A percentile compares a stretch with the other conserved stretches of the same genome.
Conservation (phyloP, 768 basidiomycete species). For the Hygrophoropsis aurantiaca region DNA sequence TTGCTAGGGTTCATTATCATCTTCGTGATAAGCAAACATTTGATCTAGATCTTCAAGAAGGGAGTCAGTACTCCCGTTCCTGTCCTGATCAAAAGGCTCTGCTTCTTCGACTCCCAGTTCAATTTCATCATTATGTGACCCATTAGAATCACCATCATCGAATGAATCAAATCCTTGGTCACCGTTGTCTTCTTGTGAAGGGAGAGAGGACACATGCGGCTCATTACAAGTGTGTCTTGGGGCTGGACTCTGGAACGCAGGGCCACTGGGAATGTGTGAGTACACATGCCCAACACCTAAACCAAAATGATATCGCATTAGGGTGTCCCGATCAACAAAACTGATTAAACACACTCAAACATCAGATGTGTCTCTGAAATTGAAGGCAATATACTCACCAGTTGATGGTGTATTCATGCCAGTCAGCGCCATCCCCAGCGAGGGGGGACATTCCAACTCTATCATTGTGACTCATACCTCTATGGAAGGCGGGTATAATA, state of each 20-base stretch:
- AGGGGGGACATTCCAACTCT: background rate
- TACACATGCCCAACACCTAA: slow-evolving; percentile 6
- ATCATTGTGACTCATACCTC: background rate
- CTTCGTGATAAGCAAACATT: background rate
- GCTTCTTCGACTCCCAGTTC: background rate
- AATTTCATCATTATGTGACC: background rate
- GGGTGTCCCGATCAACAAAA: slow-evolving; percentile 6
- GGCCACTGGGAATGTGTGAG: too few relatives aligned
- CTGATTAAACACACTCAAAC: background rate
- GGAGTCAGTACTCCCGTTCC: background rate
- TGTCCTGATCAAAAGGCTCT: background rate
- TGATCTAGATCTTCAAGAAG: background rate
- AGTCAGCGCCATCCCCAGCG: background rate
- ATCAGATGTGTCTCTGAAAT: background rate
- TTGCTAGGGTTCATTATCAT: background rate
- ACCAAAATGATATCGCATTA: slow-evolving; percentile 7
- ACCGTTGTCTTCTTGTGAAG: too few relatives aligned
- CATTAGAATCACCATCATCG: too few relatives aligned
- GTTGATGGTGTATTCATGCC: background rate
- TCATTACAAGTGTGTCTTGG: too few relatives aligned
- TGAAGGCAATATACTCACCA: background rate
- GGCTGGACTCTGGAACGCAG: too few relatives aligned
- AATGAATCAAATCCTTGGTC: too few relatives aligned
- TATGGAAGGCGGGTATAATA: background rate
- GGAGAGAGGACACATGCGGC: too few relatives aligned